phyloP scores from a whole-genome alignment of 1,139 yeast species.

The Blastobotrys petasosporus region DNA sequence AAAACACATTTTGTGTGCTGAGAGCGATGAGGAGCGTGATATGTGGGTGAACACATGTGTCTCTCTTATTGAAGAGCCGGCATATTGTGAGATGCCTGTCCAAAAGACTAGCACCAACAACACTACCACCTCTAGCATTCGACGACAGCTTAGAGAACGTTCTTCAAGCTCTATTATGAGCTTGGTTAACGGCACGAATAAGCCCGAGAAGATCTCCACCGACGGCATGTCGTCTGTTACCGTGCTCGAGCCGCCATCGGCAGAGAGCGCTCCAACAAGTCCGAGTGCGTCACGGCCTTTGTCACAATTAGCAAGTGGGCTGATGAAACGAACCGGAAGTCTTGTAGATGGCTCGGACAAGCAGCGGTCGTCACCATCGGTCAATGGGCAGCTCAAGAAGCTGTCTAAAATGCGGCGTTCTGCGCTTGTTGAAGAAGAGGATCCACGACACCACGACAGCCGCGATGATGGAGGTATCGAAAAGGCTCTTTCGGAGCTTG shows the following conservation, averaged over 20 bases:
- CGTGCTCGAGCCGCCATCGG: constrained; percentile 5
- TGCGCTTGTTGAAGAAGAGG: too few species aligned
- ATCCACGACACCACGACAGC: neutral
- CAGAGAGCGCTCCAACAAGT: constrained; percentile 5
- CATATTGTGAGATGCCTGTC: constrained; percentile 8
- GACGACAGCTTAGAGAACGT: neutral
- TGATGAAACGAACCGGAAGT: neutral
- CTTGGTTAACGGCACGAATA: too few species aligned
- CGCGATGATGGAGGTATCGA: constrained; percentile 3
- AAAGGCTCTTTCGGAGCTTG: constrained; percentile 2
- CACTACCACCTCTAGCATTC: neutral
- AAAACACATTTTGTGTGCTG: constrained; percentile 76
- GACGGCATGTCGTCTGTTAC: constrained; percentile 10
- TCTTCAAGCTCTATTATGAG: neutral
- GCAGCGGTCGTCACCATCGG: too few species aligned
- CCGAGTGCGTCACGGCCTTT: neutral
- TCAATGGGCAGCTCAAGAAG: too few species aligned
- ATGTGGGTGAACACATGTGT: constrained; percentile 64
- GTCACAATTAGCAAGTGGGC: neutral
- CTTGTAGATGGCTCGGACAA: too few species aligned
- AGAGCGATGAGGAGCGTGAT: constrained; percentile 73
- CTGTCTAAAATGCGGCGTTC: too few species aligned
- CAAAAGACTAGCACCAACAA: neutral
- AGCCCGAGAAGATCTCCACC: neutral
- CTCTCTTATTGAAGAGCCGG: constrained; percentile 34